Conservation (phyloP, 192 early-diverging fungal genomes). For the Backusella psychrophila region DNA sequence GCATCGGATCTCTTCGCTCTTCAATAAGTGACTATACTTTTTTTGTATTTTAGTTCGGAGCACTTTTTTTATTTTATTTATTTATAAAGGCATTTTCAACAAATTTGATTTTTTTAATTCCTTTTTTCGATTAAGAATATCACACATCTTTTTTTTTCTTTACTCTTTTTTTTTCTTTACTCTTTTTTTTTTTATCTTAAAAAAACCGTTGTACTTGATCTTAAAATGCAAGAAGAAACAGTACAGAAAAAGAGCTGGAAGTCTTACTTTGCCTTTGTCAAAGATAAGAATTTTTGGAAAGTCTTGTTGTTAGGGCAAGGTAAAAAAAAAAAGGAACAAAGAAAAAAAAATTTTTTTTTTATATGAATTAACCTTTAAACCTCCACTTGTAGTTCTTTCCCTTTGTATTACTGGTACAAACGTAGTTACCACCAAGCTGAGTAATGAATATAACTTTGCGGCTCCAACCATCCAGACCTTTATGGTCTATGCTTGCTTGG, state of each 20-base stretch:
- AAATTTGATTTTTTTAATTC: not conserved
- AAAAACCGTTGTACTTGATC: not conserved
- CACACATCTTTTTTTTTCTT: no score
- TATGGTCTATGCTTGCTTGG: conserved; percentile 66
- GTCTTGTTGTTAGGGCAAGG: conserved; percentile 35
- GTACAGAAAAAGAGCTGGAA: conserved; percentile 15
- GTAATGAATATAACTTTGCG: conserved; percentile 44
- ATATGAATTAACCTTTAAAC: not conserved
- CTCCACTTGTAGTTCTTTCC: conserved; percentile 46
- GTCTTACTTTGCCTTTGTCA: conserved; percentile 24
- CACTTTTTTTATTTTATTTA: not conserved
- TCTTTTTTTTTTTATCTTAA: not conserved
- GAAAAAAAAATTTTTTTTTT: no score
- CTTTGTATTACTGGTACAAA: conserved; percentile 76
- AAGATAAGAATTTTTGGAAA: conserved; percentile 28
- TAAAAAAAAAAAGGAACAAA: conserved; percentile 9
- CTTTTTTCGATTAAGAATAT: not conserved
- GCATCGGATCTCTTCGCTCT: not conserved
- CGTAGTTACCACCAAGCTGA: conserved; percentile 59
- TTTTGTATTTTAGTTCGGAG: not conserved
- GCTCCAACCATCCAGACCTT: conserved; percentile 73
- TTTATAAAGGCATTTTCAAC: not conserved
- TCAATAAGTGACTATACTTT: not conserved
- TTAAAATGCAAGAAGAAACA: not conserved
- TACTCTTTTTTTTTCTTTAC: not conserved